Evolutionary conservation across 768 basidiomycete species (phyloP), one percentile per base, ranked within the genome.

Genomic region (Pleurotus tuber-regium): DNA sequence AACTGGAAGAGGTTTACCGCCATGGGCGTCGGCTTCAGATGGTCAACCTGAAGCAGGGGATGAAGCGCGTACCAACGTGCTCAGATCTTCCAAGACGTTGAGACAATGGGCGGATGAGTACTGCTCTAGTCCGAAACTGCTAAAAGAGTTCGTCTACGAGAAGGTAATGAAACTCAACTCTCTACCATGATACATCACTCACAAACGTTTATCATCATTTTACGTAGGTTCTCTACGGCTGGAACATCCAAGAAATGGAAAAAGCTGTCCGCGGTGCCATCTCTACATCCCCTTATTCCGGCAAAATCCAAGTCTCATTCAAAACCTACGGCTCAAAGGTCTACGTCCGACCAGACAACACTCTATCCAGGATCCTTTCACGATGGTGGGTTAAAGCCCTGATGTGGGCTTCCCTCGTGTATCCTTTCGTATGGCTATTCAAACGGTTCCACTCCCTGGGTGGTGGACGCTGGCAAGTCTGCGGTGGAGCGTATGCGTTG

Each of bases 41-140:
- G 54, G 14, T 59, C 64, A 10, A 61, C 53, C 39, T 44, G 50
- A 55, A 42, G 53, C 53, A 38, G 57, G 52, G 11, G 35, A 31
- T 2, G 40, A 50, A 11, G 52, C 49, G 46, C 41, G 48, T 36
- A 26, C 52, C 43, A n/a, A n/a, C n/a, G 61, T 62, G 5, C 63
- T 85, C 38, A 73, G 69, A 50, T 84, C 83, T 2, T 82, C 82
- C 12, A 80, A 78, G 67, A 77, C 83, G 0, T 62, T 91, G 36
- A 72, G 87, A 26, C 76, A 86, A 53, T 93, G 91, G 91, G 89
- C 89, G 6, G 88, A 92, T 57, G 83, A 87, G 51, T 92, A 90
- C 59, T 91, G 89, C 52, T 74, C 77, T 21, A 87, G 85, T 59
- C 71, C 64, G 6, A 91, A 86, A 59, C 65, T 75, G 12, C 70